Evolutionary conservation across 2,329 filamentous ascomycete species (phyloP), one percentile per base, ranked within the genome.

Genomic region (Ascochyta pisi): DNA sequence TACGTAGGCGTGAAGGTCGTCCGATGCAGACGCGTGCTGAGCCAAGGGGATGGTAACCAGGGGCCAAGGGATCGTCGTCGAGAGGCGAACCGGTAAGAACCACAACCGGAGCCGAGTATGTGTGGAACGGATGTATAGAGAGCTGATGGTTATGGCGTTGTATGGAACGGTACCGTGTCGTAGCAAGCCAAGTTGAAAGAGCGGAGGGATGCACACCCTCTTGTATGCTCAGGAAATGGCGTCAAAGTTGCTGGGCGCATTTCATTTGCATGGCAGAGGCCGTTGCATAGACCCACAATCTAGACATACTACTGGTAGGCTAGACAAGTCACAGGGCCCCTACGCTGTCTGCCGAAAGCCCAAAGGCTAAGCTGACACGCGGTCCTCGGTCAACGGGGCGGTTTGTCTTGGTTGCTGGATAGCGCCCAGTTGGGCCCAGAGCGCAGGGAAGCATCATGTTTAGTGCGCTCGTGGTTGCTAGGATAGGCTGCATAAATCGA

Each of bases 301-400:
- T 68, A 62, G 67, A 49, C 68, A 54, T 56, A 31, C 52, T 45
- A 40, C 39, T 54, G 51, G 29, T 31, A 31, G 29, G 29, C 52
- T 50, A 47, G 34, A 12, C 46, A 42, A 62, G 60, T 64, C 67
- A 69, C 69, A 67, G 57, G 64, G 64, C 58, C 63, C 62, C 59
- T 59, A 41, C 50, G 35, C 57, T 62, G 26, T 54, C 61, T 63
- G 60, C 62, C 61, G 58, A 63, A 57, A 60, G 61, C 61, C 55
- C 54, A 62, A 60, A 57, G 58, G 62, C 67, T 57, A 64, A 69
- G 67, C 68, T 68, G 67, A 70, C 66, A 65, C 65, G 65, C 67
- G 66, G 61, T 56, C 46, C 58, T 62, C 59, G 58, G 57, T 60
- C 58, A 60, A 56, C 50, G 40, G 51, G 50, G 56, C 50, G 55